Evolutionary conservation across 2,329 filamentous ascomycete genomes (phyloP), one percentile per base, ranked within the genome.

Genomic region (Aspergillus neotritici): DNA sequence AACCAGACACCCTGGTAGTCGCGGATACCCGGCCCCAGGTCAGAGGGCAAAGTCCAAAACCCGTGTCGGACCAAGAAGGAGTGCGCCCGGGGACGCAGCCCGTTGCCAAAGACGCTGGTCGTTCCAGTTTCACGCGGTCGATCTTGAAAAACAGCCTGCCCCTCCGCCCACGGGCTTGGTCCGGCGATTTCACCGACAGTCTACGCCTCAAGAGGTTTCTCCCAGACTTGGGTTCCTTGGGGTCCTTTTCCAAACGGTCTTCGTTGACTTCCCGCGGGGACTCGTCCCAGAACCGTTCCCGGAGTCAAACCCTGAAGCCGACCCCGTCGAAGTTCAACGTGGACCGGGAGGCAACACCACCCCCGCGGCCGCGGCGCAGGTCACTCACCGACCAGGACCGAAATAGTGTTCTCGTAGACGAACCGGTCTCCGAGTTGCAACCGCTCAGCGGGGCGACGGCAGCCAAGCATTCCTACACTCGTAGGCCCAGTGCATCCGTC

Each of bases 81-180:
- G 36, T 10, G 21, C 36, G 17, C 1, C 56, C 56, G 2, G 57
- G 59, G 16, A 43, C 53, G 3, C 15, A 43, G 6, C 1, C 45
- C 21, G 44, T 40, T 4, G 49, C 55, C 2, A 56, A 57, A 36
- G 50, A 56, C 34, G 47, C 50, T 9, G 40, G 38, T 21, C 59
- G 63, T 17, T 52, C 56, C 15, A 60, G 62, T 34, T 65, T 66
- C 40, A 65, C 64, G 5, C 57, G 61, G 13, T 59, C 62, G 5
- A 51, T 66, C 12, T 44, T 66, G 44, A 66, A 62, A 35, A 62
- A 53, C 8, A 51, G 60, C 4, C 42, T 65, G 32, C 62, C 64
- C 15, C 47, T 54, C 7, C 54, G 64, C 5, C 60, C 62, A 15
- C 64, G 64, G 1, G 62, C 63, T 7, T 64, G 61, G 57, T 67